A percentile compares a stretch with the other conserved stretches of the same genome.
Conservation (phyloP, 345 rosid species). For the Lepidium africanum region DNA sequence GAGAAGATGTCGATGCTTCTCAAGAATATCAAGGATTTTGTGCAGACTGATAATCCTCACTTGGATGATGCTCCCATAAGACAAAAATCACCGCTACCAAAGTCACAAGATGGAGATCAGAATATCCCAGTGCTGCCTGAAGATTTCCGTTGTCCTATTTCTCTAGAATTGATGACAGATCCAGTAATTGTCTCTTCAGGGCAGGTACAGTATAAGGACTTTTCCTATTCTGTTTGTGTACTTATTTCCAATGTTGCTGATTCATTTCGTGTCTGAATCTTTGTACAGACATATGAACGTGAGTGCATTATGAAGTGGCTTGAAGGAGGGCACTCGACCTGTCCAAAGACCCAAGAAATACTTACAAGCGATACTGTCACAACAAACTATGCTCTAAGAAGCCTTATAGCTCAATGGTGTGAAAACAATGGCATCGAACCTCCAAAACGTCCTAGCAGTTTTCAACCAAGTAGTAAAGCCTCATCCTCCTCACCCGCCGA, state of each 20-base stretch:
- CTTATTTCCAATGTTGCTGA: not conserved
- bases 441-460: conserved; percentile 61
- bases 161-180: conserved; percentile 81
- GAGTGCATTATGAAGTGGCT: conserved; percentile 78
- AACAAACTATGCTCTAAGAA: conserved; percentile 78
- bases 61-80: conserved; percentile 27
- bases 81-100: conserved; percentile 35
- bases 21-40: conserved; percentile 73
- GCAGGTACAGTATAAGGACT: conserved; percentile 40
- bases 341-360: conserved; percentile 85
- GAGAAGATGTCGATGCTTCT: conserved; percentile 82
- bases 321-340: conserved; percentile 64
- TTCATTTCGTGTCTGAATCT: not conserved
- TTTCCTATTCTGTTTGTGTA: not conserved
- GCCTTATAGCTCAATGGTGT: conserved; percentile 96
- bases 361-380: conserved; percentile 54
- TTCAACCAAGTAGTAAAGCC: conserved; percentile 44
- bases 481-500: conserved; percentile 51
- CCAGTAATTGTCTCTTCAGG: conserved; percentile 97
- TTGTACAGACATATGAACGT: conserved; percentile 26
- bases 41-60: conserved; percentile 68
- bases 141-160: conserved; percentile 90
- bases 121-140: conserved; percentile 54
- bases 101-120: conserved; percentile 31
- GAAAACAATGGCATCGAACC: conserved; percentile 78